Base-by-base conservation (phyloP, 2,329 filamentous ascomycete genomes). In the Monilinia polystroma region DNA sequence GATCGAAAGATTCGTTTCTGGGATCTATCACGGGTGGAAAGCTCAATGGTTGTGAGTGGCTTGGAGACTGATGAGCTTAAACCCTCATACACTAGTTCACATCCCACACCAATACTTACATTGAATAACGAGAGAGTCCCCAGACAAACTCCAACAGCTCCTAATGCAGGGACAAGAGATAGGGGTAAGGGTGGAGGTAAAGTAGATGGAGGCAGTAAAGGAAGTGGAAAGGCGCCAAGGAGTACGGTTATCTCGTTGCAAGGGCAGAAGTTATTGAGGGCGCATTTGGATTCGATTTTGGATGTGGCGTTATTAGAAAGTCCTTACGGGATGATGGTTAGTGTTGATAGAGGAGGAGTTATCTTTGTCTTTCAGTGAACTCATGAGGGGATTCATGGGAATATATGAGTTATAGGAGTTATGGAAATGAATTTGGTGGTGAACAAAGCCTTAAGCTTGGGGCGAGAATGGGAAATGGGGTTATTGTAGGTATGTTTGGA, bases 1-100 rank as follows among this genome's bases (percentile, higher is more conserved):
- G 95, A 98, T 78, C 92, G 90, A 79, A 95, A 91, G 78, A 85
- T 99, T 23, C 87, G 95, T 12, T 98, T 96, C 79, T 99, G 95
- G 95, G 94, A 99, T 75, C 83, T 95, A 18, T 83, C 87, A 12
- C 88, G 88, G 12, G 84, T 92, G 12, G 92, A 97, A 74, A 85
- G 87, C 68, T 97, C 92, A 52, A 83, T 84, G 66, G 85, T 97
- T 18, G 89, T 96, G 70, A 96, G 91, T 75, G 94, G 94, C 0
- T 81, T 93, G 14, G 85, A 87, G 67, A 78, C 81, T 2, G 89
- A 92, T 45, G 89, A 93, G 67, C 81, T 85, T 45, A 88, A 87
- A 75, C 90, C 92, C n/a, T 85, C 85, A 12, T 98, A 93, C 75
- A 84, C 85, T 6, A 81, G 85, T 1, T 81, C 84, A 20, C 85